Evolutionary conservation across 169 alveolate genomes (phyloP), one percentile per base, ranked within the genome.

Genomic region (Babesia sp.): DNA sequence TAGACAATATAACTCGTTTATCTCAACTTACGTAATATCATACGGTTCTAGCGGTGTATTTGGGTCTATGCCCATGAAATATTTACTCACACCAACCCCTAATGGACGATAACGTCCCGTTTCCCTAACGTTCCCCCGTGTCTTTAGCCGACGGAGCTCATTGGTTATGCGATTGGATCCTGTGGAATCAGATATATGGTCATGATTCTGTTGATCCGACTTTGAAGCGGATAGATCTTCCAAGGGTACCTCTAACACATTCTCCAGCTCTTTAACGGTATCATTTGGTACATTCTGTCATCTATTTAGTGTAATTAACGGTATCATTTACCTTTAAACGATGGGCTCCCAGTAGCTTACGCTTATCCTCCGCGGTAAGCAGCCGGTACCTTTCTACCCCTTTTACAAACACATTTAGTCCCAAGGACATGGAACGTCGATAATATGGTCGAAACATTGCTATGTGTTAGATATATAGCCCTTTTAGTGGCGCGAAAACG

Each of bases 61-160:
- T 8, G 82, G 83, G 67, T 79, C 87, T 6, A 79, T 46, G 57
- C 87, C 87, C 76, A 69, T 60, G 58, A 45, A 54, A 41, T 45
- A 69, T 60, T 79, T 70, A 44, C 66, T 71, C 16, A 37, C 44
- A 0, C 80, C 80, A 48, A 29, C 74, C 2, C 55, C 74, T 14
- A 64, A 14, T 22, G 74, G 63, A 28, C 24, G 9, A 20, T 14
- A 1, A 12, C 74, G 29, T 11, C 28, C 61, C 6, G 22, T n/a
- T 11, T 16, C 18, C 8, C 74, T 45, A 24, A 24, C 31, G 0
- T 28, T 16, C 12, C 51, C 61, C 26, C 61, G 20, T 6, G 48
- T 12, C 48, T 44, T 48, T 50, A 64, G 63, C 20, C 74, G 74
- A 14, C 55, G 42, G 3, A 64, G 61, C 28, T 64, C 74, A n/a